Base-by-base conservation (phyloP, 2,329 filamentous ascomycete genomes). In the Colletotrichum graminicola region DNA sequence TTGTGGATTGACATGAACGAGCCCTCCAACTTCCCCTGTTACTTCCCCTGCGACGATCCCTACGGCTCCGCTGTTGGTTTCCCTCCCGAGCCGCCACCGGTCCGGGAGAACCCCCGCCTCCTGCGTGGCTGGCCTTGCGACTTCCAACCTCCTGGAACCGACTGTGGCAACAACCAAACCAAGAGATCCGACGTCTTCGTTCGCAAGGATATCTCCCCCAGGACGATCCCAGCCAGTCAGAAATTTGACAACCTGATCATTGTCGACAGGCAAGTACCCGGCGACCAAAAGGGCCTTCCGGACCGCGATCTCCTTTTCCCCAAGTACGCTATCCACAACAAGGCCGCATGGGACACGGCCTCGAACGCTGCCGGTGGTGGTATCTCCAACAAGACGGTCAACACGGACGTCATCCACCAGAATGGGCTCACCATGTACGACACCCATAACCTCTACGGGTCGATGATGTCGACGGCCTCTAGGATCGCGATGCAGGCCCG, bases 381-480 rank as follows among this genome's bases (percentile, higher is more conserved):
- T 2, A 79, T 87, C 34, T 85, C 84, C 0, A 88, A 89, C 78
- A 85, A 88, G 76, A 91, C 92, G 0, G 87, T 93, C 64, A 85
- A 89, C 73, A 92, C 91, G 0, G 88, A 93, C 76, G 81, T 93
- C 11, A 85, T 91, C 11, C 92, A 94, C 78, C 85, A 89, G 52
- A 90, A 92, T 69, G 92, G 92, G 1, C 82, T 90, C 47, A 84
- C 85, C 26, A 89, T 93, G 79, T 94, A 93, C 77, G 93, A 95
- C 75, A 92, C 90, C 0, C 93, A 95, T 79, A 94, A 94, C 75
- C 80, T 94, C 1, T 94, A 93, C 78, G 93, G 93, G 1, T 88
- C 88, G 10, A 74, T 93, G 90, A 95, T 94, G 92, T 92, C 90
- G 1, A 81, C 84, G 23, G 83, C 88, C 5, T 92, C 91, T 0